phyloP scores from a whole-genome alignment of 306 rosid species.

The Fragaria nilgerrensis region DNA sequence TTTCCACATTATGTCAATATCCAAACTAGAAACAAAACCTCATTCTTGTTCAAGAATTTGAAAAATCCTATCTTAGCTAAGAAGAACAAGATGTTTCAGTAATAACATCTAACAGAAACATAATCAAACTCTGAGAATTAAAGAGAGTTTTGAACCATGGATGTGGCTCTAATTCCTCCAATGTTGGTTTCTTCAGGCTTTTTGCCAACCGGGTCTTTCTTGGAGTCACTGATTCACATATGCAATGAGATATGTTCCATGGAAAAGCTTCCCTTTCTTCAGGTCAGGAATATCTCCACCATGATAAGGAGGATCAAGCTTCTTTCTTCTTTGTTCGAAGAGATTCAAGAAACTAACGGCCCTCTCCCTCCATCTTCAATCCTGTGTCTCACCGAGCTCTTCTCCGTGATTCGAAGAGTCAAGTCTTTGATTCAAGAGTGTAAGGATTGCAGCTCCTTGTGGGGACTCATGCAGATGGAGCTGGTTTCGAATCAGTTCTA shows the following conservation, averaged over 20 bases:
- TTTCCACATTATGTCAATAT: neutral
- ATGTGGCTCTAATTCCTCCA: constrained; percentile 41
- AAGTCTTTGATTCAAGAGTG: constrained; percentile 64
- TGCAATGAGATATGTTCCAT: constrained; percentile 60
- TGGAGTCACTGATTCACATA: constrained; percentile 62
- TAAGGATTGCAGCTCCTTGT: constrained; percentile 67
- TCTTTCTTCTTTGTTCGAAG: constrained; percentile 80
- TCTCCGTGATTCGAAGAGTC: constrained; percentile 67
- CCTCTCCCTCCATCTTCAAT: constrained; percentile 81
- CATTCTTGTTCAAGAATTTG: neutral
- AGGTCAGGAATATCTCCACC: constrained; percentile 57
- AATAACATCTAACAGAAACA: constrained; percentile 27
- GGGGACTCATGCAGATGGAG: constrained; percentile 70
- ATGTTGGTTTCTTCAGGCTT: constrained; percentile 49
- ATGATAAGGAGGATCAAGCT: constrained; percentile 83
- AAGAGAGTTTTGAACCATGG: constrained; percentile 36
- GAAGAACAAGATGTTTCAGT: neutral
- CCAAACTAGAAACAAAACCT: neutral
- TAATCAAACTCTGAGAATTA: neutral
- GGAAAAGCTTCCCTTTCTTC: constrained; percentile 57
- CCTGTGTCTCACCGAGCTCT: constrained; percentile 83
- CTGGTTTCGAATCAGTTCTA: constrained; percentile 57
- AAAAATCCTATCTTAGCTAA: neutral
- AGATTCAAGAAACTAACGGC: constrained; percentile 58
- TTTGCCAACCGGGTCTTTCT: constrained; percentile 66